Percentiles rank a stretch among this genome's conserved stretches.
Evolutionary conservation across 495 filamentous ascomycete genomes (phyloP).

Genomic region (Cryomyces minteri): DNA sequence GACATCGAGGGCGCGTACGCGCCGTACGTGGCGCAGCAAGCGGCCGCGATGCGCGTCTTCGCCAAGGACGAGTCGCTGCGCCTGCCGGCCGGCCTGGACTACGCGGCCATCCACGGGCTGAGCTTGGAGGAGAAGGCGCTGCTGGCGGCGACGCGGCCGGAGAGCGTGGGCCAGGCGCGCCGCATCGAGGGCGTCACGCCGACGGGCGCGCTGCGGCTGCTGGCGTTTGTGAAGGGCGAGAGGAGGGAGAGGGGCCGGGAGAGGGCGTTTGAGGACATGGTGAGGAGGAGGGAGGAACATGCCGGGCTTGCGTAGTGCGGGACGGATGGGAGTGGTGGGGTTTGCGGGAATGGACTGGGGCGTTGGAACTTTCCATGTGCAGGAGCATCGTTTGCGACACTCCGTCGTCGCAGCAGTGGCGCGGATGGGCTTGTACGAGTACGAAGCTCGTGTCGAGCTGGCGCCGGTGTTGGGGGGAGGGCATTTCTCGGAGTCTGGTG

Average conservation of each 20-base stretch:
- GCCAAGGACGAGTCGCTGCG: conserved; percentile 56
- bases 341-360: too few relatives aligned
- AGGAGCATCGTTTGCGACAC: too few relatives aligned
- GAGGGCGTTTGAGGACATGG: too few relatives aligned
- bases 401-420: too few relatives aligned
- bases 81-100: conserved; percentile 64
- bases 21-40: conserved; percentile 62
- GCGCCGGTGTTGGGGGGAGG: too few relatives aligned
- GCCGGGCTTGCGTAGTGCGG: too few relatives aligned
- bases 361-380: too few relatives aligned
- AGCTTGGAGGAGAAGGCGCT: conserved; percentile 57
- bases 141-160: conserved; percentile 51
- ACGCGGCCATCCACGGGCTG: conserved; percentile 48
- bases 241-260: conserved; percentile 1
- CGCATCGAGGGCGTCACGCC: conserved; percentile 71
- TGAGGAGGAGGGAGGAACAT: too few relatives aligned
- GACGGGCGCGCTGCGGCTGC: conserved; percentile 33
- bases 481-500: too few relatives aligned
- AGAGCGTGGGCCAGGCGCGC: conserved; percentile 73
- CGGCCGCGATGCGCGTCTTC: conserved; percentile 40
- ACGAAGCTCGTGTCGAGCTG: too few relatives aligned
- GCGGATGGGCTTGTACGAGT: too few relatives aligned
- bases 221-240: conserved; percentile 28
- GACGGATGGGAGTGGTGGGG: too few relatives aligned
- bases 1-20: conserved; percentile 68